These are phyloP conservation scores for Wickerhamia fluorescens DNA, from an alignment of 805 yeast genomes.

Conservation along the genomic window DNA sequence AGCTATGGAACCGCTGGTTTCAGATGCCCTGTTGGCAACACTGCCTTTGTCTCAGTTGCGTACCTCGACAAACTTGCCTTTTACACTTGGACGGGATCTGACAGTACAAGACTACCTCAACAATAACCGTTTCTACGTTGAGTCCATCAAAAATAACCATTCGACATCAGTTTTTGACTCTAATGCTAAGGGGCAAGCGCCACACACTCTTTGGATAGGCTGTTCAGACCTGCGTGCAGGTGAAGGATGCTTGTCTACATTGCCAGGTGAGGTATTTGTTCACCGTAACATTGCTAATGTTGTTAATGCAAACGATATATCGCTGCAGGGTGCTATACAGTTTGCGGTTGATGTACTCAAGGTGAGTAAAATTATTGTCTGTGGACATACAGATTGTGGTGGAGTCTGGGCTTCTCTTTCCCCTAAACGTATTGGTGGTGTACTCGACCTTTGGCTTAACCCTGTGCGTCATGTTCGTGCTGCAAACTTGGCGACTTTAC, in stretches of 20 bases:
- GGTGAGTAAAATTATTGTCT: conserved; percentile 73
- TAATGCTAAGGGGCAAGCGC: conserved; percentile 81
- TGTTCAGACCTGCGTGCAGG: conserved; percentile 90
- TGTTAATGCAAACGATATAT: conserved; percentile 61
- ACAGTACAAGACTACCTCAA: conserved; percentile 41
- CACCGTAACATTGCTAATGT: conserved; percentile 85
- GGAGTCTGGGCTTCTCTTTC: conserved; percentile 79
- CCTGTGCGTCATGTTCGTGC: conserved; percentile 65
- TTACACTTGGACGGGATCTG: conserved; percentile 42
- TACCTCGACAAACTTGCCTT: conserved; percentile 33
- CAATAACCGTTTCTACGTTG: conserved; percentile 42
- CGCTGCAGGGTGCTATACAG: conserved; percentile 73
- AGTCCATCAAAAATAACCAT: conserved; percentile 40
- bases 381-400: conserved; percentile 96
- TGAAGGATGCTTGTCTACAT: conserved; percentile 65
- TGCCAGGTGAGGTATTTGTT: conserved; percentile 88
- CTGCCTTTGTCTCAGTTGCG: too few species aligned
- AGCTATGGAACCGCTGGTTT: too few species aligned
- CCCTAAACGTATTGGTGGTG: conserved; percentile 57
- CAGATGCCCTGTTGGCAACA: too few species aligned
- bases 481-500: conserved; percentile 45
- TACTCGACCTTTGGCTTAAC: conserved; percentile 65
- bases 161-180: conserved; percentile 49
- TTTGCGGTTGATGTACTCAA: conserved; percentile 81
- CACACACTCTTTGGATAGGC: conserved; percentile 91